Evolutionary conservation across 2,329 filamentous ascomycete species (phyloP).

Genomic region (Fusarium chuoi): DNA sequence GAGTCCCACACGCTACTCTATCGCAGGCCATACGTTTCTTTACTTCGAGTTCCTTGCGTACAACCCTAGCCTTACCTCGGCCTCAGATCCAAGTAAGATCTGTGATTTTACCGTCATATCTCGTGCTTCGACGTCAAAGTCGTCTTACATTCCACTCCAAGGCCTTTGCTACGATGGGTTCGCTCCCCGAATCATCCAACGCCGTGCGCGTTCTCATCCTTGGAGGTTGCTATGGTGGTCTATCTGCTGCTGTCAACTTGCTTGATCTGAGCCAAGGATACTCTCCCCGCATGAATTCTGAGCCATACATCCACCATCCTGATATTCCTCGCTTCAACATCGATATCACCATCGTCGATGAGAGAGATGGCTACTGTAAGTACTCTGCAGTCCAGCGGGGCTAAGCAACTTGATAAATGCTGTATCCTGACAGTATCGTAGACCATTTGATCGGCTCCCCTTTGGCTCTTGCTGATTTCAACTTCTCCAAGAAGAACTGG

Average conservation of each 20-base stretch:
- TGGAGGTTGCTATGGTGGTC: conserved; percentile 78
- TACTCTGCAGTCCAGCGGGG: conserved; percentile 8
- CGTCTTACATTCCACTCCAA: conserved; percentile 12
- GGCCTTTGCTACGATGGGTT: conserved; percentile 45
- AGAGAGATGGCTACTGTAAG: conserved; percentile 86
- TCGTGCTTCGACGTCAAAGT: conserved; percentile 6
- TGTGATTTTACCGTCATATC: conserved; percentile 1
- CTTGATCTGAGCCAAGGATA: conserved; percentile 71
- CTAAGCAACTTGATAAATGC: neutral
- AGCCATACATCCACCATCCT: conserved; percentile 53
- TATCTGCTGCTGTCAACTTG: conserved; percentile 73
- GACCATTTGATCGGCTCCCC: conserved; percentile 82
- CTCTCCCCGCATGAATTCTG: conserved; percentile 56
- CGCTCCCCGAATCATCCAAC: conserved; percentile 42
- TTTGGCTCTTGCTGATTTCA: conserved; percentile 72
- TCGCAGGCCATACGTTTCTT: conserved; percentile 11
- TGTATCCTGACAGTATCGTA: conserved; percentile 47
- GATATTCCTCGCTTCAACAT: conserved; percentile 62
- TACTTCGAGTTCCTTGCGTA: conserved; percentile 2
- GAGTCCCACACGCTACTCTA: conserved; percentile 10
- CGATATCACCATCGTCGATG: conserved; percentile 79
- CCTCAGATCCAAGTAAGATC: conserved; percentile 4
- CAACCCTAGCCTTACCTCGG: conserved; percentile 7
- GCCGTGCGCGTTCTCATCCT: conserved; percentile 71
- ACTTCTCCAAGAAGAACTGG: conserved; percentile 76